Conservation (phyloP, 306 rosid species). For the Calophaca sinica region DNA sequence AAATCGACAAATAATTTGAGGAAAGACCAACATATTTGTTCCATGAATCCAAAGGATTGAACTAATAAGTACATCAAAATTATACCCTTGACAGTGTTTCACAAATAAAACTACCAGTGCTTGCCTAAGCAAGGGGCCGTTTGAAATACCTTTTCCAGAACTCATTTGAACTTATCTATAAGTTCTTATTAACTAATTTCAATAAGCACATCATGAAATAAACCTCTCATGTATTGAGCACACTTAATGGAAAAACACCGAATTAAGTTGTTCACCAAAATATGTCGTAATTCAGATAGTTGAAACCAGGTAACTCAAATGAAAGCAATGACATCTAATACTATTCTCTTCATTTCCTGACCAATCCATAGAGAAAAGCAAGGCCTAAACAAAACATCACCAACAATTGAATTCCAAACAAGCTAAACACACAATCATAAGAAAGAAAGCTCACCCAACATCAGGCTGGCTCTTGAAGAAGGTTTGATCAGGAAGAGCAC, state of each 20-base stretch:
- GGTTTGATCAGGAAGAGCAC: constrained; percentile 85
- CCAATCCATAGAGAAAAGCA: constrained; percentile 26
- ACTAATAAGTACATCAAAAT: constrained; percentile 2
- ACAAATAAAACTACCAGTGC: constrained; percentile 1
- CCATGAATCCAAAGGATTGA: constrained; percentile 30
- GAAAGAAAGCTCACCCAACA: constrained; percentile 76
- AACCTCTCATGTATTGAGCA: not conserved
- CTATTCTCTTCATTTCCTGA: constrained; percentile 5
- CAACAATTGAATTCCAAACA: constrained; percentile 18
- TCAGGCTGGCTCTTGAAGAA: constrained; percentile 91
- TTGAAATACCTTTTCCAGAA: not conserved
- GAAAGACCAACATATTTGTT: constrained; percentile 14
- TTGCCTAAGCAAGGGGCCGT: not conserved
- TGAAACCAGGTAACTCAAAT: constrained; percentile 10
- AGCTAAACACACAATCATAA: constrained; percentile 22
- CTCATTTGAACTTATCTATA: not conserved
- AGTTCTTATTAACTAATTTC: not conserved
- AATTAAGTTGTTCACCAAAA: too few relatives aligned
- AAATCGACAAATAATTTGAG: not conserved
- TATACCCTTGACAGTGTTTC: not conserved
- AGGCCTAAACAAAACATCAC: not conserved
- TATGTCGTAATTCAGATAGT: not conserved
- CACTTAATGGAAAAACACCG: too few relatives aligned
- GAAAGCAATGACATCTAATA: not conserved
- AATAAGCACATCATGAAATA: not conserved